These are phyloP conservation scores for Quambalaria eucalypti DNA, from an alignment of 1,284 basidiomycete genomes.

Conservation along the genomic window DNA sequence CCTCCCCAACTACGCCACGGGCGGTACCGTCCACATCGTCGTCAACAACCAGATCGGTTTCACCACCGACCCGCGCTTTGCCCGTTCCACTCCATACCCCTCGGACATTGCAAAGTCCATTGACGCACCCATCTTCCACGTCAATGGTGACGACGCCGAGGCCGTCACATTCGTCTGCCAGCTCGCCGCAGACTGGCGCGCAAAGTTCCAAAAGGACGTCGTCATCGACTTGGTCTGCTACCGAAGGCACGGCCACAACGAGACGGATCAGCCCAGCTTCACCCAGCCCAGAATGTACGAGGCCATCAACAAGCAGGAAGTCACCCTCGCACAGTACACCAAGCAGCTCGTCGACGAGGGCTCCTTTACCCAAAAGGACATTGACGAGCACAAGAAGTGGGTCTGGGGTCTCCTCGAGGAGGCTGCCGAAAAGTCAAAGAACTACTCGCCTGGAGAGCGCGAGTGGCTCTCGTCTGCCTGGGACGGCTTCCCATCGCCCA, in stretches of 20 bases:
- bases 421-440: slow-evolving; percentile 78
- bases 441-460: slow-evolving; percentile 65
- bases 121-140: slow-evolving; percentile 98
- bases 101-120: slow-evolving; percentile 98
- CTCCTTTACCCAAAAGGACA: slow-evolving; percentile 89
- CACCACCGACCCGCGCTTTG: slow-evolving; percentile 95
- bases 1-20: slow-evolving; percentile 88
- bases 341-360: slow-evolving; percentile 82
- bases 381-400: slow-evolving; percentile 98
- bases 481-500: slow-evolving; percentile 97
- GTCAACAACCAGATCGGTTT: slow-evolving; percentile 99
- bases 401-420: slow-evolving; percentile 98
- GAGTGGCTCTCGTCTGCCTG: slow-evolving; percentile 98
- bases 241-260: slow-evolving; percentile 96
- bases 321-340: slow-evolving; percentile 82
- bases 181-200: slow-evolving; percentile 93
- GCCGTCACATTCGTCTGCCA: slow-evolving; percentile 91
- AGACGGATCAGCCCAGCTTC: slow-evolving; percentile 97
- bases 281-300: slow-evolving; percentile 99
- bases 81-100: slow-evolving; percentile 96
- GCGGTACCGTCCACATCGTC: slow-evolving; percentile 94
- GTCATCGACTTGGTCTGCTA: slow-evolving; percentile 98
- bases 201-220: slow-evolving; percentile 98
- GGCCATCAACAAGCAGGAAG: slow-evolving; percentile 87
- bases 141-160: slow-evolving; percentile 97